Evolutionary conservation across 176 grass and related monocot species (phyloP), one percentile per base, ranked within the genome.

Genomic region (Hordeum marinum): DNA sequence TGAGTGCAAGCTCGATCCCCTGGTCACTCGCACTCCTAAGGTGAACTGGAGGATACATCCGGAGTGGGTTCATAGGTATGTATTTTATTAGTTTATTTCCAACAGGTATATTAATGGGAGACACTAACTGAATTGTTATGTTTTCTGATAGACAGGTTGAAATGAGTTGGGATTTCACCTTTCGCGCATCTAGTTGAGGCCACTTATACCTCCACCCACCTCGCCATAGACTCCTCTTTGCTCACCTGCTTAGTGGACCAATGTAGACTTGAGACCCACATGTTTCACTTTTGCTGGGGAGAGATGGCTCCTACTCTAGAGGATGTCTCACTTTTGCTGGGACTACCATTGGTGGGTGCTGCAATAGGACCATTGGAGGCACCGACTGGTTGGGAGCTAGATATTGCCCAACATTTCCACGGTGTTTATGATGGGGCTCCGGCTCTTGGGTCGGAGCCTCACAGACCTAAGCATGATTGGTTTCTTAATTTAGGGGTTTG

Each of bases 361-460:
- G 32, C 4, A 1, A 34, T 4, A 34, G 32, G 32, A 34, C 52
- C 52, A 3, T 21, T 57, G 52, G 4, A 21, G 5, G 18, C 3
- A 7, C 17, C 17, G 1, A 5, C 2, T 0, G 2, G 17, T 57
- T 57, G 18, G 18, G 18, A 6, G 2, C 0, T 6, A 0, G 5
- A 7, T 0, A 55, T 57, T 13, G 6, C 5, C 17, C 4, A 20
- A 20, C 6, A 6, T 2, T 57, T 21, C 6, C 20, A 2, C 0
- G 54, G 18, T 8, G 21, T 18, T 8, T 6, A 2, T n/a, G 18
- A 21, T 3, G 18, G 6, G 1, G 5, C 2, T 8, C 6, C 3
- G 18, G 2, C 29, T 29, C 29, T 29, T 29, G 29, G 1, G 29
- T 29, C 29, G 29, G 29, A 29, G 29, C 29, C 29, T 29, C 29